Percentiles rank a stretch among this genome's conserved stretches.
These are phyloP conservation scores for Penicillium robsamsonii DNA, from an alignment of 495 filamentous ascomycete genomes.

Conservation along the genomic window DNA sequence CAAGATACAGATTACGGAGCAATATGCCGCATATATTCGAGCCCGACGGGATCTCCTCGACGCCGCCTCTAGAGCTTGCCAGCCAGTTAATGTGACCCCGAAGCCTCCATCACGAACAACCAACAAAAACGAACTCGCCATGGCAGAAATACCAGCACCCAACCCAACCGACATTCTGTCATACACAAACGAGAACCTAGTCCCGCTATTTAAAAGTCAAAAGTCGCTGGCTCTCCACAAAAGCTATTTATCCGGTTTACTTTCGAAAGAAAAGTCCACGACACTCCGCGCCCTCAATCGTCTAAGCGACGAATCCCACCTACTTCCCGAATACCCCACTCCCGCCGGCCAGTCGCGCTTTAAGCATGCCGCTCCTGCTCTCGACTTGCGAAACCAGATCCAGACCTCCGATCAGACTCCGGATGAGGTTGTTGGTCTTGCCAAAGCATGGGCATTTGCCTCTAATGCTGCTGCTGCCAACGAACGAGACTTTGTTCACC, in stretches of 20 bases:
- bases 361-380: slow-evolving; percentile 38
- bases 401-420: slow-evolving; percentile 18
- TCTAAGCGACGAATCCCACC: slow-evolving; percentile 65
- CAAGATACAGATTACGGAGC: slow-evolving; percentile 48
- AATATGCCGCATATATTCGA: slow-evolving; percentile 43
- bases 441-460: slow-evolving; percentile 52
- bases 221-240: slow-evolving; percentile 63
- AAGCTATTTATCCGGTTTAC: slow-evolving; percentile 55
- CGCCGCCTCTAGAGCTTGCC: slow-evolving; percentile 38
- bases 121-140: slow-evolving; percentile 16
- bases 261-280: slow-evolving; percentile 60
- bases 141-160: slow-evolving; percentile 18
- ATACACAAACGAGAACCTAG: slow-evolving; percentile 55
- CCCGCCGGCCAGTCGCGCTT: slow-evolving; percentile 45
- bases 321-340: slow-evolving; percentile 61
- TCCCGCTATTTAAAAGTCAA: slow-evolving; percentile 58
- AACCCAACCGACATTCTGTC: slow-evolving; percentile 42
- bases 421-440: slow-evolving; percentile 37
- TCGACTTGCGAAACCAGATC: slow-evolving; percentile 25
- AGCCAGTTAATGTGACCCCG: slow-evolving; percentile 29
- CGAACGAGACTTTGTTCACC: slow-evolving; percentile 38
- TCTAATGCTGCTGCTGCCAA: slow-evolving; percentile 38
- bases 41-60: slow-evolving; percentile 40
- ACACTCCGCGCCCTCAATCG: slow-evolving; percentile 56
- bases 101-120: slow-evolving; percentile 31